Evolutionary conservation across 148 eudicot species (phyloP).

Genomic region (Fagopyrum esculentum): DNA sequence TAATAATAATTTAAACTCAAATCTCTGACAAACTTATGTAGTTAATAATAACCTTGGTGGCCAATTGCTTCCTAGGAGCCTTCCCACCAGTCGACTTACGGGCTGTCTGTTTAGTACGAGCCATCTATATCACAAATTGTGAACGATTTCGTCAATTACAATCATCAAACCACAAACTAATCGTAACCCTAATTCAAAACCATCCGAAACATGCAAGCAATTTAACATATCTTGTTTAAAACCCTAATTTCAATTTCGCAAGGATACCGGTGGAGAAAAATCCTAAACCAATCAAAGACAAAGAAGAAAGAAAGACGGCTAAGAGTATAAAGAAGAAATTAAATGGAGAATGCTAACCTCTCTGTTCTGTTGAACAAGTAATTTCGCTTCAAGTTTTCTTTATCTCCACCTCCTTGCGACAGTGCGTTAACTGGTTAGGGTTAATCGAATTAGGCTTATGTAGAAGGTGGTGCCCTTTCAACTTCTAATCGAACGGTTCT

Average conservation of each 20-base stretch:
- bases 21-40: neutral
- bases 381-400: no score
- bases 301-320: neutral
- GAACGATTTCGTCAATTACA: neutral
- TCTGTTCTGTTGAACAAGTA: no score
- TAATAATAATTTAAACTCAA: neutral
- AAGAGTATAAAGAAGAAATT: conserved; percentile 16
- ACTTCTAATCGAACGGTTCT: conserved; percentile 28
- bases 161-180: neutral
- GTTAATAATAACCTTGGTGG: conserved; percentile 45
- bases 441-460: conserved; percentile 9
- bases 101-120: conserved; percentile 92
- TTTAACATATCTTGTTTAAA: neutral
- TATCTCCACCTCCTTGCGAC: no score
- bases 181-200: neutral
- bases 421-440: neutral
- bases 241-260: no score
- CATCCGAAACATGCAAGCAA: neutral
- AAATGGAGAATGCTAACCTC: neutral
- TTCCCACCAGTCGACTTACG: conserved; percentile 90
- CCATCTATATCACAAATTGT: conserved; percentile 40
- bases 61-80: conserved; percentile 88
- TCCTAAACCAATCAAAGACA: neutral
- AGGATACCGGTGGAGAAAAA: no score
- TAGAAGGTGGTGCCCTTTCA: conserved; percentile 32